Evolutionary conservation across 768 basidiomycete species (phyloP).

Genomic region (Serendipita vermifera): DNA sequence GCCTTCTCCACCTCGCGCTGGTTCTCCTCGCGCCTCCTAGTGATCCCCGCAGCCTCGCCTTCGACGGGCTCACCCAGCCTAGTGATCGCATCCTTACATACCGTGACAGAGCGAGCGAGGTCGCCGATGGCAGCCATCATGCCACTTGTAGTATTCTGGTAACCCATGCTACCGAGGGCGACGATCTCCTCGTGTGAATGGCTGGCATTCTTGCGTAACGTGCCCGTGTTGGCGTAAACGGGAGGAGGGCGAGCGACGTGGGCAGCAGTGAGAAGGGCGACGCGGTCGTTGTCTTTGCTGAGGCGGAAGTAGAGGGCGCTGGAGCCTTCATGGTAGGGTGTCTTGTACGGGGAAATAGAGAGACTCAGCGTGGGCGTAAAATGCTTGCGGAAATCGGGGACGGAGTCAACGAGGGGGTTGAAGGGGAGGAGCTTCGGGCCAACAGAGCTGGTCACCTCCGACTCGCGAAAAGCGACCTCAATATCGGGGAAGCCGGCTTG

Average conservation of each 20-base stretch:
- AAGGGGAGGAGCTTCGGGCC: slow-evolving; percentile 24
- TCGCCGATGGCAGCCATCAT: slow-evolving; percentile 22
- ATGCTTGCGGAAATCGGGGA: slow-evolving; percentile 22
- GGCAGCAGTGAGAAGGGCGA: slow-evolving; percentile 23
- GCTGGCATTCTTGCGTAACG: slow-evolving; percentile 16
- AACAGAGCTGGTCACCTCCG: slow-evolving; percentile 18
- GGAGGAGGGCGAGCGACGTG: slow-evolving; percentile 28
- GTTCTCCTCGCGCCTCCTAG: slow-evolving; percentile 19
- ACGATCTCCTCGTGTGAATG: slow-evolving; percentile 24
- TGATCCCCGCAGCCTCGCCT: slow-evolving; percentile 15
- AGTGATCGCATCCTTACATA: slow-evolving; percentile 17
- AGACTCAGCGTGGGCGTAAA: slow-evolving; percentile 29
- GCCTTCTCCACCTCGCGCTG: slow-evolving; percentile 15
- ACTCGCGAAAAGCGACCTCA: slow-evolving; percentile 23
- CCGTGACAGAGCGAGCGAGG: slow-evolving; percentile 15
- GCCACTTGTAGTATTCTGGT: slow-evolving; percentile 19
- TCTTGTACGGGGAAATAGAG: slow-evolving; percentile 23
- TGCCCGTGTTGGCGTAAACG: slow-evolving; percentile 18
- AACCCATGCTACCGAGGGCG: slow-evolving; percentile 22
- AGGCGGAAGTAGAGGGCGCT: slow-evolving; percentile 25
- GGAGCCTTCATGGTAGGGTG: slow-evolving; percentile 28
- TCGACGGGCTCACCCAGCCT: slow-evolving; percentile 18
- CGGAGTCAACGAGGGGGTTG: slow-evolving; percentile 18
- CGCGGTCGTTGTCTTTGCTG: slow-evolving; percentile 18
- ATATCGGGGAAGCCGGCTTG: slow-evolving; percentile 17